Base-by-base conservation (phyloP, 2,329 filamentous ascomycete species). In the Arthrobotrys sinensis region DNA sequence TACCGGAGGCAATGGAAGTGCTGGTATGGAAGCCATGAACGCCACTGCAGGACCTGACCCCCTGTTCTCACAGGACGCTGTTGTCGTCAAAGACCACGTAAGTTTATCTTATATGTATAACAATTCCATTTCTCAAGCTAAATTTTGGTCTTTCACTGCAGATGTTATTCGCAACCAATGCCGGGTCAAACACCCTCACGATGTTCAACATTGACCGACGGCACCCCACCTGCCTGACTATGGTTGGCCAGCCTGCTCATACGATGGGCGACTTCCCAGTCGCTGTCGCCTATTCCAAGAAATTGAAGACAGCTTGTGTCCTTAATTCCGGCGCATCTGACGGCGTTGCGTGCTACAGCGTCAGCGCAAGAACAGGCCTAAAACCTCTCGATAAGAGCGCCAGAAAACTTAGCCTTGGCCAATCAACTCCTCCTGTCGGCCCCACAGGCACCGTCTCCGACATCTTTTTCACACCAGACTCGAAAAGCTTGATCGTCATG, bases 391-490 rank as follows among this genome's bases (percentile, higher is more conserved):
- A 89, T 71, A 82, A 65, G 1, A 64, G 57, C n/a, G 84, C 88
- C 0, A 85, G 87, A 0, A 70, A 84, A 0, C 87, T 91, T 73
- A 84, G 87, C 11, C 81, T 91, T 0, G 83, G 84, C 0, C 90
- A 91, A 81, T 86, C 86, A 0, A 90, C 88, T 0, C 90, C 90
- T 0, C 89, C 90, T 0, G 82, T 84, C 0, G 90, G 89, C 0
- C 89, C 89, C 0, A 83, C 84, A 2, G 90, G 90, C 82, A 90
- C 88, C 0, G 85, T 90, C 1, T 90, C 89, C 0, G 89, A 91
- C 6, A 85, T 87, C 0, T 88, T 90, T 82, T 91, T 90, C 83
- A 88, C 88, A 0, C 83, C 83, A 0, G 88, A 91, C 66, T 86
- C 89, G 79, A 83, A 82, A 0, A 85, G 83, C 1, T 83, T 91